Base-by-base conservation (phyloP, 306 rosid species). In the Pyrus pyrifolia region DNA sequence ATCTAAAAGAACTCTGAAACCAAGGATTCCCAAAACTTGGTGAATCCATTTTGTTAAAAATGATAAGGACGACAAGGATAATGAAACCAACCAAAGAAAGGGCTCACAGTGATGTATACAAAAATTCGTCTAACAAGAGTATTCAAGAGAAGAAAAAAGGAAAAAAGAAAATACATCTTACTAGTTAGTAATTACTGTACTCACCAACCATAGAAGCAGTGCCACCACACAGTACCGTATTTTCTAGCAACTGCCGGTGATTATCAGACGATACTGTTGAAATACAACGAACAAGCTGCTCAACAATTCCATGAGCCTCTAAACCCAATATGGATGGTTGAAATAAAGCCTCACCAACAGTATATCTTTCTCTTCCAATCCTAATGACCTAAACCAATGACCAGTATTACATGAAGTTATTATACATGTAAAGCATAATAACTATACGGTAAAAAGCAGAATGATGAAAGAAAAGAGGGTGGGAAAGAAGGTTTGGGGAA, bases 281-380 rank as follows among this genome's bases (percentile, higher is more conserved):
- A 85, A 94, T 90, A 83, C 89, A 82, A 82, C 90, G 97, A 62
- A 92, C 98, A 80, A 96, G 99, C 87, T 92, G 99, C 85, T 95
- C 99, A 55, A 95, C 98, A 82, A 95, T 92, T 45, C 99, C 98
- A 76, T 95, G 97, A 8, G 97, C 86, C 79, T 95, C 99, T 80
- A 92, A 83, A 76, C 98, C 96, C 90, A 92, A 80, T 60, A 90
- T 86, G 77, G 85, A 79, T 78, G 97, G 99, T 73, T 91, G 99
- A 83, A 96, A 96, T 72, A 96, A 87, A 78, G 99, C 97, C 86
- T 95, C 99, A 1, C 99, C 99, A 58, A 91, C 85, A 30, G 97
- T 91, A 77, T 86, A 95, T 77, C 90, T 91, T 85, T 95, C 99
- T 76, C 91, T 87, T 78, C 96, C 97, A 72, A 95, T 87, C 52